A percentile compares a stretch with the other conserved stretches of the same genome.
Evolutionary conservation across 768 basidiomycete species (phyloP).

Genomic region (Pulveroboletus ravenelii): DNA sequence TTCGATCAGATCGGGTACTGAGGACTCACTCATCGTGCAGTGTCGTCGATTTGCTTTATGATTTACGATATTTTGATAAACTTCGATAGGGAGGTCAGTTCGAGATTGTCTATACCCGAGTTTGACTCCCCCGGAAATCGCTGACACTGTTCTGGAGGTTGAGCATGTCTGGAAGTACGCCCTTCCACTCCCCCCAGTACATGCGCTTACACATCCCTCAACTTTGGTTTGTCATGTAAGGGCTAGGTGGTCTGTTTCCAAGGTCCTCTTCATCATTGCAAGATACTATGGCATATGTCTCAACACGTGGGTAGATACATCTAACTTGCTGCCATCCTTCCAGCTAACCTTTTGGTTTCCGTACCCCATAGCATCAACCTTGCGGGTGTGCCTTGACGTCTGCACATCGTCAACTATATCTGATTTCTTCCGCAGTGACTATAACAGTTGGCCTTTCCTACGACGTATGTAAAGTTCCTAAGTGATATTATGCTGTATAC

Average conservation of each 20-base stretch:
- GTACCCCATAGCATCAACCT: neutral
- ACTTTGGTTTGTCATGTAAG: neutral
- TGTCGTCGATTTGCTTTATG: neutral
- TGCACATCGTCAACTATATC: neutral
- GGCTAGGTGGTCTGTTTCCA: neutral
- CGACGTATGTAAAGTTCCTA: neutral
- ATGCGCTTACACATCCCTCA: neutral
- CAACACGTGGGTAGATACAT: neutral
- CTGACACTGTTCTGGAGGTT: neutral
- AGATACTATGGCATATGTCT: constrained; percentile 2
- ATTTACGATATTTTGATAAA: constrained; percentile 3
- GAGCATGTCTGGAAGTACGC: constrained; percentile 5
- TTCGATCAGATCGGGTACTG: neutral
- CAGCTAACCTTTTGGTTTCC: neutral
- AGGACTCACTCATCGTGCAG: neutral
- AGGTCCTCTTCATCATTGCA: constrained; percentile 2
- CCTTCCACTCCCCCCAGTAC: neutral
- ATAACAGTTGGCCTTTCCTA: neutral
- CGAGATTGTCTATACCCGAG: neutral
- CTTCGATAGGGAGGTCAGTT: constrained; percentile 5
- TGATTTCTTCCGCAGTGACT: neutral
- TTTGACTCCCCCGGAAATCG: too few relatives aligned
- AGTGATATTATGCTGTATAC: neutral
- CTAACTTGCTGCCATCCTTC: neutral
- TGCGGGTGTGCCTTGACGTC: neutral